A percentile compares a stretch with the other conserved stretches of the same genome.
Conservation (phyloP, 257 asterid genomes). For the Forsythia viridissima region DNA sequence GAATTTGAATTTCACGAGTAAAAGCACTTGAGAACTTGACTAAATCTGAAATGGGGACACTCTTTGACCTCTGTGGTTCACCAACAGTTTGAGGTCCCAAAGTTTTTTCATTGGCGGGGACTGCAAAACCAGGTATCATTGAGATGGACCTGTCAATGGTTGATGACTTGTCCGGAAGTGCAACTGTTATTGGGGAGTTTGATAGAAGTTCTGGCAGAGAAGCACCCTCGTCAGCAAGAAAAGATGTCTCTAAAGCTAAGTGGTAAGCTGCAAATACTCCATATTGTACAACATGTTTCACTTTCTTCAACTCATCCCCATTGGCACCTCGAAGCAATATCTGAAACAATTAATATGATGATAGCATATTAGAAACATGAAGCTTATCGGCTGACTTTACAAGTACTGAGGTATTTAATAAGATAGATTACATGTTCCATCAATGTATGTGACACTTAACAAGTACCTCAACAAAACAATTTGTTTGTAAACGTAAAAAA, state of each 20-base stretch:
- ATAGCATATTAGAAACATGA: conserved; percentile 15
- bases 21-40: conserved; percentile 36
- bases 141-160: conserved; percentile 78
- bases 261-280: conserved; percentile 97
- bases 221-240: conserved; percentile 99
- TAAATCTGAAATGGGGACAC: conserved; percentile 55
- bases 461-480: conserved; percentile 3
- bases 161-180: conserved; percentile 75
- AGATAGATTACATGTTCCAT: not conserved
- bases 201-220: conserved; percentile 77
- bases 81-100: conserved; percentile 47
- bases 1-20: conserved; percentile 32
- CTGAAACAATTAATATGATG: conserved; percentile 48
- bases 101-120: conserved; percentile 42
- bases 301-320: conserved; percentile 89
- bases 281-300: conserved; percentile 89
- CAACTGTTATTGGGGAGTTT: conserved; percentile 70
- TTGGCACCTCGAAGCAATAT: conserved; percentile 89
- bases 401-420: conserved; percentile 2
- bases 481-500: conserved; percentile 10
- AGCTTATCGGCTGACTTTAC: conserved; percentile 7
- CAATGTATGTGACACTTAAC: not conserved
- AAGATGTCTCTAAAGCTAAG: conserved; percentile 93
- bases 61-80: conserved; percentile 57
- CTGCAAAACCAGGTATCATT: conserved; percentile 59